A percentile compares a stretch with the other conserved stretches of the same genome.
These are phyloP conservation scores for Camellia oleifera DNA, from an alignment of 179 eudicot species.

Conservation along the genomic window DNA sequence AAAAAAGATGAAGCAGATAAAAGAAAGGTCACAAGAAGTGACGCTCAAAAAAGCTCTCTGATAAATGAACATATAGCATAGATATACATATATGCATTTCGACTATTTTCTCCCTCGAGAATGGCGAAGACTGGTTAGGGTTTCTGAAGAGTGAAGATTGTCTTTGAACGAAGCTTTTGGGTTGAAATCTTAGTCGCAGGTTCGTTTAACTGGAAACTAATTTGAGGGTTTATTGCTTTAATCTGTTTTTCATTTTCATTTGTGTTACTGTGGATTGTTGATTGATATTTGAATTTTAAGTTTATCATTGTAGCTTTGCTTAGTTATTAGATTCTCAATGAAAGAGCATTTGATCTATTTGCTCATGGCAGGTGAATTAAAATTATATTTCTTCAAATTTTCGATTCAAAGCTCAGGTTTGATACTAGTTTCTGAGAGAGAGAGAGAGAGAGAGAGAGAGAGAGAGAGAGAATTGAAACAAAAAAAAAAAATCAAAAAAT, in stretches of 20 bases:
- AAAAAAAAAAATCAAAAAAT: too few species aligned
- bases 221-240: not conserved
- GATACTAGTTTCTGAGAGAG: not conserved
- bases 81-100: not conserved
- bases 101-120: not conserved
- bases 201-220: not conserved
- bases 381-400: not conserved
- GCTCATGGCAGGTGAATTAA: not conserved
- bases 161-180: not conserved
- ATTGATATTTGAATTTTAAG: not conserved
- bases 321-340: not conserved
- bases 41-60: not conserved
- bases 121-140: not conserved
- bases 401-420: not conserved
- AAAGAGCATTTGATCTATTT: not conserved
- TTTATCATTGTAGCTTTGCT: not conserved
- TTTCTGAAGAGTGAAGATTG: not conserved
- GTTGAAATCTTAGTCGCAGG: constrained; percentile 4
- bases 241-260: not conserved
- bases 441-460: too few species aligned
- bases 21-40: not conserved
- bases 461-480: too few species aligned
- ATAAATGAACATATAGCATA: too few species aligned
- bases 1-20: not conserved
- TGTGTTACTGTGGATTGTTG: not conserved